Evolutionary conservation across 345 rosid species (phyloP), one percentile per base, ranked within the genome.

Genomic region (Corchorus capsularis): DNA sequence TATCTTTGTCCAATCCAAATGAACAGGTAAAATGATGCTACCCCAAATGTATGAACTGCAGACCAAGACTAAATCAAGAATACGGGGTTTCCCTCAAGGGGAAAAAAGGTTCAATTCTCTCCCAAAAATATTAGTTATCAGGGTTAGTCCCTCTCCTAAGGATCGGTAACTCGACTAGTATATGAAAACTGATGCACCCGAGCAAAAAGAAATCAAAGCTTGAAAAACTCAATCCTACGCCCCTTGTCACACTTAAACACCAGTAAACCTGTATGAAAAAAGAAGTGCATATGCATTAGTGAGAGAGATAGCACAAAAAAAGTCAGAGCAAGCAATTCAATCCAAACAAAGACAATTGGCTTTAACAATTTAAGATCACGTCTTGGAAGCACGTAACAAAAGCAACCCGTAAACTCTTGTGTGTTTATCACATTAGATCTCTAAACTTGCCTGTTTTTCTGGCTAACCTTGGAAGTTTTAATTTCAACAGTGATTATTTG

Each of bases 81-180:
- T 57, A 50, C 16, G 62, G 16, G 64, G 53, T 20, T 57, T 10
- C 37, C 37, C 53, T 8, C 16, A 27, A 47, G 3, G 45, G 50
- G 70, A 34, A 59, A 75, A 71, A 61, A 66, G 60, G 15, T n/a
- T 11, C 19, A 57, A 35, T 39, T 13, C 62, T 45, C 60, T 60
- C 72, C 61, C 45, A 20, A 35, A 47, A 13, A 77, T 34, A 22
- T 16, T 34, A 69, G 54, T 72, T 63, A 72, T 27, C 45, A 73
- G 65, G 79, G 83, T 83, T 74, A 81, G 77, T 77, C 77, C 61
- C 60, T 53, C 71, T 61, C 72, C 79, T 63, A 37, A 60, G 35
- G 46, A 47, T 70, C 45, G 6, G 32, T 73, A 76, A 78, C 65
- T 71, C 75, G 74, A 63, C 59, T 50, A 65, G 27, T 62, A 47